phyloP scores from a whole-genome alignment of 345 rosid species.

The Cardamine occulta region DNA sequence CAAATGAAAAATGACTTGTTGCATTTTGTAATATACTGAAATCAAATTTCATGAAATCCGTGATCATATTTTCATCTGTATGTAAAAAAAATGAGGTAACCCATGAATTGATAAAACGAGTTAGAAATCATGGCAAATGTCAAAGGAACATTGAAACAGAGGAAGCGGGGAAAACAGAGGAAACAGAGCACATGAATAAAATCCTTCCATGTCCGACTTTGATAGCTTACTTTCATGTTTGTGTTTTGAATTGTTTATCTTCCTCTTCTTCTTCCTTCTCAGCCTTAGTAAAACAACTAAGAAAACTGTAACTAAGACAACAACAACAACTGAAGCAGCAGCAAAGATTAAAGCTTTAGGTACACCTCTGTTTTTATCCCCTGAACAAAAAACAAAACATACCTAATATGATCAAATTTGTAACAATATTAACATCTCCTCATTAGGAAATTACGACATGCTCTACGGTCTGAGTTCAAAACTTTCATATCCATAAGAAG shows the following conservation, averaged over 20 bases:
- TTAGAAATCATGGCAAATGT: not conserved
- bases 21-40: conserved; percentile 39
- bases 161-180: not conserved
- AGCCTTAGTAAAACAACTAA: not conserved
- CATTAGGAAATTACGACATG: not conserved
- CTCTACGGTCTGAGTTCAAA: not conserved
- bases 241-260: not conserved
- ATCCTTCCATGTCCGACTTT: not conserved
- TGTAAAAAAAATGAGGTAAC: not conserved
- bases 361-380: conserved; percentile 26
- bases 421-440: not conserved
- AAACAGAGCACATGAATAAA: conserved; percentile 5
- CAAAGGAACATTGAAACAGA: conserved; percentile 4
- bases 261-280: conserved; percentile 16
- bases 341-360: conserved; percentile 33
- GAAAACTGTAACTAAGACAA: conserved; percentile 7
- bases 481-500: conserved; percentile 6
- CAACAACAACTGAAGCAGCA: conserved; percentile 2
- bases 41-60: conserved; percentile 32
- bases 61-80: conserved; percentile 14
- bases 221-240: conserved; percentile 33
- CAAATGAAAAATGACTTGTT: conserved; percentile 35
- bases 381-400: not conserved
- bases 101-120: not conserved
- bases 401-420: not conserved